Base-by-base conservation (phyloP, 805 yeast genomes). In the Hanseniaspora taiwanica region DNA sequence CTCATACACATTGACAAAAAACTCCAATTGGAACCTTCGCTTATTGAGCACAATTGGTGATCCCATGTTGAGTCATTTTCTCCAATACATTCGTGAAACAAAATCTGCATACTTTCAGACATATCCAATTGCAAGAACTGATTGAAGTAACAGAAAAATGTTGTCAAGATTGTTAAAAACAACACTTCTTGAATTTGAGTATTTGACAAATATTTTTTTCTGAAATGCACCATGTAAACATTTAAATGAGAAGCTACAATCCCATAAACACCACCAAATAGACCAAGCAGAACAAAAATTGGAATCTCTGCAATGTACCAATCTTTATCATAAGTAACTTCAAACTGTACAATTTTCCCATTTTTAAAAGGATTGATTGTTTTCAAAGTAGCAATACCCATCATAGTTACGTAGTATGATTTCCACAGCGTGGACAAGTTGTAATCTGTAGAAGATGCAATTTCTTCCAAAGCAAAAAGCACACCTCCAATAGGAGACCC, bases 401-500 rank as follows among this genome's bases (percentile, higher is more conserved):
- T 75, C 44, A 93, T 62, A 1, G 96, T 81, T 51, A 96, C 86
- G 51, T 85, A 87, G 53, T 87, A 91, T 1, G 91, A 75, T 51
- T 85, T 81, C 93, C 94, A 84, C 58, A 93, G 70, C 1, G 95
- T 82, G 3, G 81, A 69, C 13, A 86, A 63, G 48, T 76, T 81
- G 55, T 85, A 80, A 32, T 72, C 71, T 24, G 78, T 68, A 0
- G 91, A 74, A n/a, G 64, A 52, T 0, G 64, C 55, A 23, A 91
- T 85, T 50, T 91, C 98, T 56, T 91, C 99, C 44, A 91, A 71
- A 10, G 94, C 77, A 57, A 93, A 91, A 31, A 91, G 60, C 1
- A 91, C 97, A 13, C 99, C 99, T 20, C 94, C 94, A 64, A 89
- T 85, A 0, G 98, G 98, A 10, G 87, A 75, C 0, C 95, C 97